phyloP scores from a whole-genome alignment of 2,329 filamentous ascomycete genomes.

The Venturia aucupariae region DNA sequence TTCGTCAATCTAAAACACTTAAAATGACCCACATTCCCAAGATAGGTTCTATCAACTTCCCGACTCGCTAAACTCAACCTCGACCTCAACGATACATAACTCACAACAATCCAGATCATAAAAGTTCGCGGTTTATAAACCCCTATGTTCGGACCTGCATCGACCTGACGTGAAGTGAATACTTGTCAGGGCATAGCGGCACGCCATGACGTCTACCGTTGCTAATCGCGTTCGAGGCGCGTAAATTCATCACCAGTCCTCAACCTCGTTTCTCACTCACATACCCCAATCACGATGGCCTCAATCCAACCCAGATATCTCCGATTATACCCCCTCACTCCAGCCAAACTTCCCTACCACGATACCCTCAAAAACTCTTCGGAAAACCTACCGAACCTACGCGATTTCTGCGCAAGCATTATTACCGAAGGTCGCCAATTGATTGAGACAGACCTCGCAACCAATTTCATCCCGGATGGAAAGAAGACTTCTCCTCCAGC shows the following conservation, averaged over 20 bases:
- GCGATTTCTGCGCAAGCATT: not conserved
- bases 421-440: not conserved
- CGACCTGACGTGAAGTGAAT: not conserved
- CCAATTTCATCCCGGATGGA: not conserved
- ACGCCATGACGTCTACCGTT: not conserved
- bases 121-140: not conserved
- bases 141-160: not conserved
- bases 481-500: not conserved
- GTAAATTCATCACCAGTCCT: not conserved
- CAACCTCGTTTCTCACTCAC: not conserved
- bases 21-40: not conserved
- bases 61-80: not conserved
- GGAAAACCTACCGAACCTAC: not conserved
- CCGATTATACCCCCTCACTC: not conserved
- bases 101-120: not conserved
- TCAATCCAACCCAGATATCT: not conserved
- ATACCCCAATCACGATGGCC: not conserved
- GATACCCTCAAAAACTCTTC: not conserved
- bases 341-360: not conserved
- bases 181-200: not conserved
- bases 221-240: not conserved
- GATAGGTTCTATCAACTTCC: not conserved
- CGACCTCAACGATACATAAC: not conserved
- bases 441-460: not conserved
- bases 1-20: not conserved